Evolutionary conservation across 2,329 filamentous ascomycete species (phyloP).

Genomic region (Trichophyton verrucosum): DNA sequence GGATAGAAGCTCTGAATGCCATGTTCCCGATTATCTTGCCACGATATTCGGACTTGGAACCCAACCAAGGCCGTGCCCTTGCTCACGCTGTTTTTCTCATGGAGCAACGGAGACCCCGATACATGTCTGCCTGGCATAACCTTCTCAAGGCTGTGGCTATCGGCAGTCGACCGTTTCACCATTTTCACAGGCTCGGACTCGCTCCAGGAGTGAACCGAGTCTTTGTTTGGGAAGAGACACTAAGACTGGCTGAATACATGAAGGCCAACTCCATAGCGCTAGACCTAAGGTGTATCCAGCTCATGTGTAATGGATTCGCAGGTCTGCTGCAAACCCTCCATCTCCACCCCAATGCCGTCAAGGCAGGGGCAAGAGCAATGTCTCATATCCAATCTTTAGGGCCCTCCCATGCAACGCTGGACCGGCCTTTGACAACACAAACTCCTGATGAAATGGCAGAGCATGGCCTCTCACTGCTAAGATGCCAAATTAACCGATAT

Average conservation of each 20-base stretch:
- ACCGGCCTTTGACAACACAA: background rate
- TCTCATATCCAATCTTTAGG: background rate
- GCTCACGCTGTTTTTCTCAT: slow-evolving; percentile 28
- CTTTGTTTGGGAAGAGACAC: slow-evolving; percentile 28
- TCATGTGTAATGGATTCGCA: slow-evolving; percentile 5
- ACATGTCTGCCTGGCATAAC: slow-evolving; percentile 26
- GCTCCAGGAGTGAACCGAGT: slow-evolving; percentile 17
- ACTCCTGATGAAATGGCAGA: background rate
- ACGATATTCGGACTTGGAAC: background rate
- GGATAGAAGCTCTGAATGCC: slow-evolving; percentile 9
- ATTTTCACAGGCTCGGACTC: slow-evolving; percentile 11
- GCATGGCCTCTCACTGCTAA: background rate
- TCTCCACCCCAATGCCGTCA: background rate
- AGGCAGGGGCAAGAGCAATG: background rate
- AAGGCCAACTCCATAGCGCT: slow-evolving; percentile 11
- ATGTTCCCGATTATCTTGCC: slow-evolving; percentile 9
- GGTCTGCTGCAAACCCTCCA: background rate
- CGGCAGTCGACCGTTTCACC: background rate
- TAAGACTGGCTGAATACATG: slow-evolving; percentile 26
- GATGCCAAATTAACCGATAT: background rate
- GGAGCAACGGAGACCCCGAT: slow-evolving; percentile 19
- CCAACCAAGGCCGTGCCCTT: background rate
- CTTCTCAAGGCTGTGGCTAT: slow-evolving; percentile 22
- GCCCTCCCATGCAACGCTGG: background rate
- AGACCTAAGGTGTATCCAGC: slow-evolving; percentile 7